Base-by-base conservation (phyloP, 108 stramenopile species). In the Chaetoceros tenuissimus region DNA sequence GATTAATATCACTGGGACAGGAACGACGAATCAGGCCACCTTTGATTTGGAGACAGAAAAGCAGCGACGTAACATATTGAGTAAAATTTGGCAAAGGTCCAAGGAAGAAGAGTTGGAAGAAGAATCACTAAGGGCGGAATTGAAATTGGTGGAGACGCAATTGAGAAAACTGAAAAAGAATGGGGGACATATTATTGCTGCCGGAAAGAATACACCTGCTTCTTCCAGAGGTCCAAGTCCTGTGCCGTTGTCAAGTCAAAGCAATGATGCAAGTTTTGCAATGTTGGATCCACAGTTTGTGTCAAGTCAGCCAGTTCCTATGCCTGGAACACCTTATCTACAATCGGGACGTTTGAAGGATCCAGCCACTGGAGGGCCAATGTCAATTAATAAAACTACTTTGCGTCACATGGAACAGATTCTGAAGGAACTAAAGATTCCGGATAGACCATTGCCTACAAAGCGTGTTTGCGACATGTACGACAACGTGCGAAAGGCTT, bases 391-490 rank as follows among this genome's bases (percentile, higher is more conserved):
- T 61, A 87, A 85, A 50, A 59, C 69, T 20, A 73, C 87, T 3
- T 60, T 94, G 68, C 77, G 81, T 21, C 76, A 82, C 25, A 87
- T 94, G 89, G 73, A 87, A 43, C 60, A 69, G 27, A 63, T 87
- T 20, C 62, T 94, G 40, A 40, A 54, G 3, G 87, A 94, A 60
- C 48, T 91, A 44, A 73, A 80, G 17, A 65, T 94, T 2, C 75
- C 82, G 2, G 29, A 66, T 18, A 62, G 73, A 34, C 84, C 84
- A 17, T 28, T 77, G 8, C 79, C 89, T 0, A 94, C 94, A 18
- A 94, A 91, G 66, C 63, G 80, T 31, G 81, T 81, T n/a, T 85
- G 87, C 43, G 94, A 94, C 66, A 52, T 89, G 59, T 91, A 89
- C 59, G 94, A 94, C 62, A 47, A 61, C 7, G 87, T 94, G 18